A percentile compares a stretch with the other conserved stretches of the same genome.
Evolutionary conservation across 75 land plant species (phyloP).

Genomic region (Cryptomeria japonica): DNA sequence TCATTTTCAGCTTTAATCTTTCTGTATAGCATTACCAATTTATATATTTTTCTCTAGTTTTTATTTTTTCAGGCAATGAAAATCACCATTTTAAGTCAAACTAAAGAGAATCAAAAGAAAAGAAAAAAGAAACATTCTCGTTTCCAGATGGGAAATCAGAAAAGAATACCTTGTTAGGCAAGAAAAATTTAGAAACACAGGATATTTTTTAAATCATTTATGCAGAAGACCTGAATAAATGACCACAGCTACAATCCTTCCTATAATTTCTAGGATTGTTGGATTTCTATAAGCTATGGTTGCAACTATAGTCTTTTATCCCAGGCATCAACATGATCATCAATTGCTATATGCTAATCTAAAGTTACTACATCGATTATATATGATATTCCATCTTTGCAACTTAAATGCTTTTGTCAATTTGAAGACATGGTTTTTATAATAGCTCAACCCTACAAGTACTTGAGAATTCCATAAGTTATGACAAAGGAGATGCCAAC

Average conservation of each 20-base stretch:
- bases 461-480: not conserved
- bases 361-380: not conserved
- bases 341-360: not conserved
- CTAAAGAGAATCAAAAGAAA: not conserved
- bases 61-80: not conserved
- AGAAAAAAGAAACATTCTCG: not conserved
- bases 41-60: not conserved
- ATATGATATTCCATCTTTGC: not conserved
- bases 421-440: not conserved
- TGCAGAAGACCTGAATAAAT: not conserved
- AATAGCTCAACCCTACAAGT: not conserved
- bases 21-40: not conserved
- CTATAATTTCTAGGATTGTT: not conserved
- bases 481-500: not conserved
- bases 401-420: not conserved
- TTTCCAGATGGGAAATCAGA: not conserved
- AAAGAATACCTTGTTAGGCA: not conserved
- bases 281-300: not conserved
- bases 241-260: not conserved
- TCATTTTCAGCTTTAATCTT: not conserved
- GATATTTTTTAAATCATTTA: not conserved
- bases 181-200: not conserved
- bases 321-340: not conserved
- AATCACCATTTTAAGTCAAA: not conserved
- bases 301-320: not conserved